Evolutionary conservation across 352 stramenopile genomes (phyloP).

Genomic region (Globisporangium nunn): DNA sequence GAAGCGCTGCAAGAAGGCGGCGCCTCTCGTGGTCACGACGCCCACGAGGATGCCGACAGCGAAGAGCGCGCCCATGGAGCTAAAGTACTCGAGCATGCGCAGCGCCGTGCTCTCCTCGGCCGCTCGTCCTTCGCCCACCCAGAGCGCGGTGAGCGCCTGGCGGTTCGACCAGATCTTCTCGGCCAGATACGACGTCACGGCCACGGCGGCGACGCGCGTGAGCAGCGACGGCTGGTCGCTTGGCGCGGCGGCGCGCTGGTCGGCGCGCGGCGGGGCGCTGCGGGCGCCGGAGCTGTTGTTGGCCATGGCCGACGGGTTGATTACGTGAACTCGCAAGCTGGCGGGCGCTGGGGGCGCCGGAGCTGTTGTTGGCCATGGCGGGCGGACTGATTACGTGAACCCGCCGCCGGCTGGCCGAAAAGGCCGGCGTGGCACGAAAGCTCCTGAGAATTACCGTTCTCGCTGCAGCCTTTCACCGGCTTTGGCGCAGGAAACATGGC

Average conservation of each 20-base stretch:
- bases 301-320: neutral
- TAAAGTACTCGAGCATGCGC: conserved; percentile 67
- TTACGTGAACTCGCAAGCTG: too few relatives aligned
- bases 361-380: too few relatives aligned
- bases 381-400: too few relatives aligned
- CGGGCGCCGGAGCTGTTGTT: neutral
- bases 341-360: too few relatives aligned
- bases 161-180: conserved; percentile 81
- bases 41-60: conserved; percentile 60
- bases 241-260: conserved; percentile 1
- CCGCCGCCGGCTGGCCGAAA: too few relatives aligned
- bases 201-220: conserved; percentile 52
- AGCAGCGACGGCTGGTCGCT: conserved; percentile 33
- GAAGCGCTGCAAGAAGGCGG: conserved; percentile 15
- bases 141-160: conserved; percentile 44
- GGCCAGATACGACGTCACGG: conserved; percentile 58
- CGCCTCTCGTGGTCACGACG: conserved; percentile 32
- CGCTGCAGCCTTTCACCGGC: too few relatives aligned
- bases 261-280: too few relatives aligned
- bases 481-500: conserved; percentile 3
- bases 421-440: too few relatives aligned
- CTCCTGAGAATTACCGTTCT: too few relatives aligned
- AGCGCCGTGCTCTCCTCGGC: conserved; percentile 55
- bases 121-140: conserved; percentile 58
- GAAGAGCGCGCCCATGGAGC: conserved; percentile 75